A percentile compares a stretch with the other conserved stretches of the same genome.
Conservation (phyloP, 805 yeast genomes). For the Metschnikowia drakensbergensis region DNA sequence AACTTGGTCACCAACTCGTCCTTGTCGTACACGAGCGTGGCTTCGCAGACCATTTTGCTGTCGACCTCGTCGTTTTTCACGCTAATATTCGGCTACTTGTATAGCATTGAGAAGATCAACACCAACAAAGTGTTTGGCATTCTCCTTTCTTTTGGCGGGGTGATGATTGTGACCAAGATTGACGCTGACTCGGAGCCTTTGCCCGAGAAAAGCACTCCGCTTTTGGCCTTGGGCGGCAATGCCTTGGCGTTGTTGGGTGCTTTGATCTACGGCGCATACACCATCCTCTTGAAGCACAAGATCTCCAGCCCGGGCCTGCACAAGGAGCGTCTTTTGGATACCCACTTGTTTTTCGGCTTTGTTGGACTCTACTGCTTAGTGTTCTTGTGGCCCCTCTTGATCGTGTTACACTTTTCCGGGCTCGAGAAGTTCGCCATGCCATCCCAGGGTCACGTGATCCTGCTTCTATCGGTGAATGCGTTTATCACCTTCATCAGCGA, state of each 20-base stretch:
- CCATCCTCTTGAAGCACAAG: slow-evolving; percentile 72
- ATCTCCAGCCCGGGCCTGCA: slow-evolving; percentile 44
- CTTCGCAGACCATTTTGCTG: slow-evolving; percentile 88
- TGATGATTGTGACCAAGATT: slow-evolving; percentile 68
- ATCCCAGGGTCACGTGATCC: slow-evolving; percentile 44
- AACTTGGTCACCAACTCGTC: slow-evolving; percentile 84
- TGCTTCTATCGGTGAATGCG: slow-evolving; percentile 61
- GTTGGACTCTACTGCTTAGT: slow-evolving; percentile 82
- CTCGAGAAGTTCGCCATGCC: slow-evolving; percentile 76
- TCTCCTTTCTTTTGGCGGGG: slow-evolving; percentile 70
- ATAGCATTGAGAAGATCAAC: slow-evolving; percentile 67
- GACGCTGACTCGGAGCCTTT: slow-evolving; percentile 35
- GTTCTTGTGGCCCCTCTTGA: slow-evolving; percentile 76
- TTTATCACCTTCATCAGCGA: slow-evolving; percentile 81
- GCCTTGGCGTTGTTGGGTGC: slow-evolving; percentile 80
- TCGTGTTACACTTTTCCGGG: slow-evolving; percentile 59
- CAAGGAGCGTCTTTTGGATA: slow-evolving; percentile 72
- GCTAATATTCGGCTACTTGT: slow-evolving; percentile 69
- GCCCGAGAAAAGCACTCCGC: slow-evolving; percentile 12
- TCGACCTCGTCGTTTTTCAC: slow-evolving; percentile 95
- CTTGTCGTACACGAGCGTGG: slow-evolving; percentile 83
- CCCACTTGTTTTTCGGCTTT: slow-evolving; percentile 88
- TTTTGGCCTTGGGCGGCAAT: slow-evolving; percentile 59
- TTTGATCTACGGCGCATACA: slow-evolving; percentile 84
- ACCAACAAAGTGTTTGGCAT: slow-evolving; percentile 65